Conservation (phyloP, 2,329 filamentous ascomycete genomes). For the Tympanopsis confertula region DNA sequence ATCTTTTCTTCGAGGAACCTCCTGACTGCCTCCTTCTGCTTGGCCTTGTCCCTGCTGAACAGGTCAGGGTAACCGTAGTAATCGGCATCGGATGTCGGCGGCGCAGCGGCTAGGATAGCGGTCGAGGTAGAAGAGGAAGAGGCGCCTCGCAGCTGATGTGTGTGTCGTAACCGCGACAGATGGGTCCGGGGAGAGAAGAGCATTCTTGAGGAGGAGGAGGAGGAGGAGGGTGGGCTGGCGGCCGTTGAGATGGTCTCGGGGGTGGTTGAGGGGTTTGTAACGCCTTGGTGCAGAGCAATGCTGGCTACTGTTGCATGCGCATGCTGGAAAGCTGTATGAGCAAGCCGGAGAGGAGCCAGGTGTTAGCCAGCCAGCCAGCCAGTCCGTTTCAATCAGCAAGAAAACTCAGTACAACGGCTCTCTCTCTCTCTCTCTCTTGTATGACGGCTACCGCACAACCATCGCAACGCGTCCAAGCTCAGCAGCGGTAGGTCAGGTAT, state of each 20-base stretch:
- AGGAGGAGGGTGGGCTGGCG: neutral
- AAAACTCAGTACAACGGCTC: no score
- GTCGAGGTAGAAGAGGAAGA: neutral
- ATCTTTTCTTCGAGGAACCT: constrained; percentile 40
- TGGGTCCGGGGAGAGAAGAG: neutral
- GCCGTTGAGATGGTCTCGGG: neutral
- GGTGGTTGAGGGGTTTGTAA: neutral
- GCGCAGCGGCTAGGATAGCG: neutral
- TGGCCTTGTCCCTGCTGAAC: constrained; percentile 44
- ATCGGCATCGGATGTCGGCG: neutral
- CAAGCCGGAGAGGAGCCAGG: neutral
- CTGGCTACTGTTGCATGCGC: neutral
- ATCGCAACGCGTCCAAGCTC: no score
- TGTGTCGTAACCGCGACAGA: neutral
- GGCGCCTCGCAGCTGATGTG: neutral
- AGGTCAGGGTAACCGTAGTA: neutral
- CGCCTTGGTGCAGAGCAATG: neutral
- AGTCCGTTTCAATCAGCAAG: no score
- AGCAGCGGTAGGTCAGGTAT: no score
- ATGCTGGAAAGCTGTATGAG: neutral
- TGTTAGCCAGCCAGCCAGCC: neutral
- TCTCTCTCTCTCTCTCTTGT: no score
- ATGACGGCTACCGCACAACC: no score
- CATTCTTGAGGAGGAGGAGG: neutral
- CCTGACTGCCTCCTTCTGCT: constrained; percentile 51